These are phyloP conservation scores for Aurifilum marmelostoma DNA, from an alignment of 2,329 filamentous ascomycete genomes.

Conservation along the genomic window DNA sequence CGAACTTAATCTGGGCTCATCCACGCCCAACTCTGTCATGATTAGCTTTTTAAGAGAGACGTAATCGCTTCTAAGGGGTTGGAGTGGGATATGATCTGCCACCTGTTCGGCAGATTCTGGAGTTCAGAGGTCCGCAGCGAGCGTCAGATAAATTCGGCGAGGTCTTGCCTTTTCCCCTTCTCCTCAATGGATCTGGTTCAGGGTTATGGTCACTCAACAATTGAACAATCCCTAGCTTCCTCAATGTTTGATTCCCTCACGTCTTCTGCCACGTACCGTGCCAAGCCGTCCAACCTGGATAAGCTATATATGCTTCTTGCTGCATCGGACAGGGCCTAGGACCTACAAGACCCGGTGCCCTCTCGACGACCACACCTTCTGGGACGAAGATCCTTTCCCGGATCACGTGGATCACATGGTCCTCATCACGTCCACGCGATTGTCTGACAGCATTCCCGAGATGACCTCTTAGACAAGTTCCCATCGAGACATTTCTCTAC, in stretches of 20 bases:
- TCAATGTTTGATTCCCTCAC: neutral
- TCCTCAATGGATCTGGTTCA: neutral
- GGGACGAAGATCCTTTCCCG: neutral
- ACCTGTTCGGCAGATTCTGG: neutral
- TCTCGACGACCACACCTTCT: neutral
- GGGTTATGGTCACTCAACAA: neutral
- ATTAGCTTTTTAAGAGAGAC: slow-evolving; percentile 12
- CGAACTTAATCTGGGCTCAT: slow-evolving; percentile 1
- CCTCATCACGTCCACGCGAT: neutral
- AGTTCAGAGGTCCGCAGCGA: slow-evolving; percentile 7
- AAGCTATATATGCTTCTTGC: neutral
- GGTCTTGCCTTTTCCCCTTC: neutral
- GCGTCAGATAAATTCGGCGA: neutral
- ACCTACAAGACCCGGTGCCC: neutral
- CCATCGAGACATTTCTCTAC: neutral
- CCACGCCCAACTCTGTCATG: slow-evolving; percentile 11
- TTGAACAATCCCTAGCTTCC: neutral
- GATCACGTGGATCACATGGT: neutral
- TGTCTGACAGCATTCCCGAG: neutral
- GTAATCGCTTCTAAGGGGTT: neutral
- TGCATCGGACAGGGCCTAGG: neutral
- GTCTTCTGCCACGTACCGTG: neutral
- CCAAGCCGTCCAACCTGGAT: neutral
- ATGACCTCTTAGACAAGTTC: neutral
- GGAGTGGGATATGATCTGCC: slow-evolving; percentile 5